Evolutionary conservation across 2,329 filamentous ascomycete species (phyloP).

Genomic region (Cryphonectria japonica): DNA sequence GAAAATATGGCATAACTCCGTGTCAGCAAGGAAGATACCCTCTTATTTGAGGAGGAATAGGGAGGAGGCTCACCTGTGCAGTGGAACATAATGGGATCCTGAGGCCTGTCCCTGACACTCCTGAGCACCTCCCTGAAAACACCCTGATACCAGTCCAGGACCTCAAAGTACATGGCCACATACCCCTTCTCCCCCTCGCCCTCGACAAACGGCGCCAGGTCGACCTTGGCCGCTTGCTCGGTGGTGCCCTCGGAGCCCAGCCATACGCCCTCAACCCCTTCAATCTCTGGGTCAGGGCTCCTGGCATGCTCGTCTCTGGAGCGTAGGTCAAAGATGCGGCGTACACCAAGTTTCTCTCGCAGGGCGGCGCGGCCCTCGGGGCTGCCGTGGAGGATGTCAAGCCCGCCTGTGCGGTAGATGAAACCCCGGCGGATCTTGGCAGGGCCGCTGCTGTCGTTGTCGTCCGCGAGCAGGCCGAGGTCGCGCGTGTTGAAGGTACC

Average conservation of each 20-base stretch:
- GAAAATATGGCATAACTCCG: neutral
- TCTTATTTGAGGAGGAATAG: neutral
- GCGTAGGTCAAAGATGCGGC: slow-evolving; percentile 56
- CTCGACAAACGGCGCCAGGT: slow-evolving; percentile 47
- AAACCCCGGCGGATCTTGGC: slow-evolving; percentile 45
- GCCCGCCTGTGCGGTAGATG: slow-evolving; percentile 52
- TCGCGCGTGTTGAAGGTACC: slow-evolving; percentile 58
- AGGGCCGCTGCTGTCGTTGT: neutral
- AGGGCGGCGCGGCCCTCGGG: slow-evolving; percentile 44
- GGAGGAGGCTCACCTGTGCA: slow-evolving; percentile 53
- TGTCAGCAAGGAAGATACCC: neutral
- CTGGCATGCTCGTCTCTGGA: slow-evolving; percentile 47
- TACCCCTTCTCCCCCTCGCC: slow-evolving; percentile 51
- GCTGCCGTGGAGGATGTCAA: slow-evolving; percentile 39
- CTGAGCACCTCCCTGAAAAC: slow-evolving; percentile 51
- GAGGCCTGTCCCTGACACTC: slow-evolving; percentile 50
- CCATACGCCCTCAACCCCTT: slow-evolving; percentile 53
- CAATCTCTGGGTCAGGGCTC: slow-evolving; percentile 49
- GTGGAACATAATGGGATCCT: slow-evolving; percentile 54
- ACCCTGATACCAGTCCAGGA: slow-evolving; percentile 47
- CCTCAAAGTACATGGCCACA: slow-evolving; percentile 51
- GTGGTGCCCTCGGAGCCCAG: slow-evolving; percentile 36
- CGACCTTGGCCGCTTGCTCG: slow-evolving; percentile 43
- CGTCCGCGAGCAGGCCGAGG: slow-evolving; percentile 45
- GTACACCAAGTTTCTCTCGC: slow-evolving; percentile 42